Percentiles rank a stretch among this genome's conserved stretches.
phyloP scores from a whole-genome alignment of 2,329 filamentous ascomycete genomes.

The Penicillium psychrosexuale region DNA sequence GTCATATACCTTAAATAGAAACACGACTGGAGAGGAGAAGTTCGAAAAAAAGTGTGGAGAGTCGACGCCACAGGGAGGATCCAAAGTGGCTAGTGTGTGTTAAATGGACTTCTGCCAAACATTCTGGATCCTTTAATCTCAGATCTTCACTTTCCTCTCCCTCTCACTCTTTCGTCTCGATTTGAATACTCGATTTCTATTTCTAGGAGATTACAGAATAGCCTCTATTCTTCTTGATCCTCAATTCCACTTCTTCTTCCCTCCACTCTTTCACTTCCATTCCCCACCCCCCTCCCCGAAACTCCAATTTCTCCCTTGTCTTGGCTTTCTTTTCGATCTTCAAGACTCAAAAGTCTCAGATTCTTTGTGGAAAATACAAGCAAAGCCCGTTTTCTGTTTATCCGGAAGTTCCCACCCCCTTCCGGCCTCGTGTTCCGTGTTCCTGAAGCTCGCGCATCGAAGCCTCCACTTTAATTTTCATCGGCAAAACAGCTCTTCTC shows the following conservation, averaged over 20 bases:
- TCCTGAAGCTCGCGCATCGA: constrained; percentile 7
- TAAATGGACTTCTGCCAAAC: constrained; percentile 11
- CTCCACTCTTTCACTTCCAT: constrained; percentile 7
- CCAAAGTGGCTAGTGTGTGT: constrained; percentile 11
- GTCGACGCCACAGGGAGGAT: constrained; percentile 8
- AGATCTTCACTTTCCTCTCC: constrained; percentile 15
- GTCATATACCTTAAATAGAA: neutral
- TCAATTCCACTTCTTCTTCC: constrained; percentile 3
- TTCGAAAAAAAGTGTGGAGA: constrained; percentile 3
- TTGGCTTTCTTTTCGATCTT: constrained; percentile 5
- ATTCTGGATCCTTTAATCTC: constrained; percentile 16
- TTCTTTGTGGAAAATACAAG: neutral
- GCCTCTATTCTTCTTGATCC: neutral
- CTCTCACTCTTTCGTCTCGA: constrained; percentile 1
- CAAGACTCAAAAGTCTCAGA: neutral
- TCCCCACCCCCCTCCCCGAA: constrained; percentile 4
- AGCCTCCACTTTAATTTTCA: constrained; percentile 24
- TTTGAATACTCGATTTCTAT: neutral
- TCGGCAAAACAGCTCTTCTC: constrained; percentile 28
- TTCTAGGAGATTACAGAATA: neutral
- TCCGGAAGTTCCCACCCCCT: neutral
- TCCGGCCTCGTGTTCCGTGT: constrained; percentile 11
- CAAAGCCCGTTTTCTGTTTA: neutral
- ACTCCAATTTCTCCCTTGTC: constrained; percentile 7
- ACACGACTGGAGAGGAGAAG: neutral